Evolutionary conservation across 2,329 filamentous ascomycete genomes (phyloP), one percentile per base, ranked within the genome.

Genomic region (Phyllosticta ampelicida): DNA sequence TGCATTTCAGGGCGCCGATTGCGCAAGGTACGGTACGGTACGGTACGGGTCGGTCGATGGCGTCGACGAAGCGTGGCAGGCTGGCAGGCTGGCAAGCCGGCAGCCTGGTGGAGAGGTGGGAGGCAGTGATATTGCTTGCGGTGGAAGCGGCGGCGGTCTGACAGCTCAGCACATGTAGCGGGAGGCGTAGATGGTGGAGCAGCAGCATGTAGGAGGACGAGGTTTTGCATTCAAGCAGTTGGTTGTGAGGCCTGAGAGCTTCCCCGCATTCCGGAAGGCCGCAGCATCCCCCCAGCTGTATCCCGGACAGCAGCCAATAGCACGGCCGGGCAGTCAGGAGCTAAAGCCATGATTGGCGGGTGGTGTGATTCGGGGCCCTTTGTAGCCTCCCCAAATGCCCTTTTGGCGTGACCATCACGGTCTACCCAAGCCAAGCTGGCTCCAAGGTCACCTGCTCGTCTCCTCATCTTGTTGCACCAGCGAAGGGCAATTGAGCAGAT

Each of bases 381-480:
- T 44, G 36, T 44, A 44, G 36, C 36, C n/a, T 44, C 36, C 36
- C 36, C 36, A 44, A n/a, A n/a, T 44, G 36, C 36, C 36, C 13
- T 44, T 44, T 44, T 44, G 36, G 36, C 36, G 36, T 44, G 36
- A 44, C 36, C 36, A 44, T 44, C 36, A 44, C 36, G 36, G 36
- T n/a, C 36, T n/a, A 44, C 36, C 36, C 13, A 44, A n/a, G 13
- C 36, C 36, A 44, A 36, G 29, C 29, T 36, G 29, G n/a, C 13
- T 6, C 16, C 36, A 44, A 19, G 56, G 56, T 58, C 56, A 58
- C 51, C 51, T 58, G 56, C 56, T 58, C 56, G 56, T 58, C 56
- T 58, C 56, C 56, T 58, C 56, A 58, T 58, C 51, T 52, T 58
- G 56, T 58, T 54, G 51, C 56, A 58, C 56, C 56, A 58, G 48